Conservation (phyloP, 768 basidiomycete genomes). For the Chalciporus chontae region DNA sequence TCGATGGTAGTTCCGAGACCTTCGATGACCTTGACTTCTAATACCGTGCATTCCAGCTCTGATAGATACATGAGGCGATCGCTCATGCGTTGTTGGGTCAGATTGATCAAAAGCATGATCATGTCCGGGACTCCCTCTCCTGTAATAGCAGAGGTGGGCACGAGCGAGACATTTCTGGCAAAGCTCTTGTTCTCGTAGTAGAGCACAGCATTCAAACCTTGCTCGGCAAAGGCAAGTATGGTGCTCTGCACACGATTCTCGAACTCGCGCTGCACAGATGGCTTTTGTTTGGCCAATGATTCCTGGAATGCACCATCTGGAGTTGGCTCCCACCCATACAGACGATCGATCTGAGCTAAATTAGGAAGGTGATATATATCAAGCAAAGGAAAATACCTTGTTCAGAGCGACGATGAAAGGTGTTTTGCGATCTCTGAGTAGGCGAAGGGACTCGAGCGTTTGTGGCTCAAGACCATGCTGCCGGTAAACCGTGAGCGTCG, state of each 20-base stretch:
- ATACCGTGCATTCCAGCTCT: constrained; percentile 94
- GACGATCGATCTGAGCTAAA: constrained; percentile 80
- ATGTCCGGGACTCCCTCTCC: constrained; percentile 99
- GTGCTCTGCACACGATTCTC: constrained; percentile 84
- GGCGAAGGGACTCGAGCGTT: constrained; percentile 90
- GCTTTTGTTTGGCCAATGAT: constrained; percentile 79
- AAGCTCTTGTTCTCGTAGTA: constrained; percentile 99
- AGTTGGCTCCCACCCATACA: constrained; percentile 91
- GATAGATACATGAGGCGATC: constrained; percentile 97
- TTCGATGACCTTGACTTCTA: constrained; percentile 98
- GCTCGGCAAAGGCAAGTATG: constrained; percentile 93
- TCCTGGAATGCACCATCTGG: constrained; percentile 92
- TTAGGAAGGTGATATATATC: constrained; percentile 8
- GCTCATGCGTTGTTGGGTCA: constrained; percentile 98
- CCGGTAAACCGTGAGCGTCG: constrained; percentile 5
- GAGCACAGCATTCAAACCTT: constrained; percentile 90
- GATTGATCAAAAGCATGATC: constrained; percentile 97
- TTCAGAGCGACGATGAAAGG: constrained; percentile 99
- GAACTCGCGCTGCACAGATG: constrained; percentile 84
- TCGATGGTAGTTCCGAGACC: constrained; percentile 98
- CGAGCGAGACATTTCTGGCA: constrained; percentile 89
- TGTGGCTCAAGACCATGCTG: constrained; percentile 98
- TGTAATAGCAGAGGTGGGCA: constrained; percentile 96
- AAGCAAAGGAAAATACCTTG: constrained; percentile 51
- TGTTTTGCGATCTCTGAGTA: constrained; percentile 90